Evolutionary conservation across 805 yeast species (phyloP), one percentile per base, ranked within the genome.

Genomic region (Candida pseudoglaebosa): DNA sequence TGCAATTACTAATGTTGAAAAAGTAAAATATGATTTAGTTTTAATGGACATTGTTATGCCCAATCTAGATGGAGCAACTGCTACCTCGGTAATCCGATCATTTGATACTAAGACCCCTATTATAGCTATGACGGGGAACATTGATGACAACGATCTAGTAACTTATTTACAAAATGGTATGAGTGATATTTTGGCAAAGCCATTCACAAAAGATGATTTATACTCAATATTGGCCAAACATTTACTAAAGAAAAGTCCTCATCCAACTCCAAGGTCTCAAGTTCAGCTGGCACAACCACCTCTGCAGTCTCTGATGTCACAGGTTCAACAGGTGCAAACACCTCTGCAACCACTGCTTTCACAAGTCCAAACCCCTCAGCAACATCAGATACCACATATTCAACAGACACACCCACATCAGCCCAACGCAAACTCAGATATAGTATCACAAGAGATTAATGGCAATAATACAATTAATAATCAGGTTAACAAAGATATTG

Each of bases 1-100:
- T 24, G 96, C 96, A 2, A 88, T 93, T 32, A 75, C 80, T 24
- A 82, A 80, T 0, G 76, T 84, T 21, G 90, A 82, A 54, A 77
- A 78, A 36, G 76, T 77, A 24, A 76, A 81, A 49, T 85, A 80
- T 52, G 95, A 84, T 59, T 64, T 85, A 42, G 91, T 85, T 1
- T 59, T 85, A 32, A 85, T 85, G 95, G 95, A 85, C 62, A 85
- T 85, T 37, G 91, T 85, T 16, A 85, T 85, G 93, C 95, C 95
- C 9, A 84, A 83, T 56, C 61, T 85, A 49, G 88, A 87, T 65
- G 88, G 96, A 52, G 89, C 90, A 15, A 82, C 95, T 2, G 96
- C 96, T 1, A 84, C 96, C 1, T 83, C 91, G 29, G 79, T 91
- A 32, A 88, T 93, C 34, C 73, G 98, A 49, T 79, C 83, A 14